Evolutionary conservation across 805 yeast genomes (phyloP), one percentile per base, ranked within the genome.

Genomic region (Saturnispora sekii): DNA sequence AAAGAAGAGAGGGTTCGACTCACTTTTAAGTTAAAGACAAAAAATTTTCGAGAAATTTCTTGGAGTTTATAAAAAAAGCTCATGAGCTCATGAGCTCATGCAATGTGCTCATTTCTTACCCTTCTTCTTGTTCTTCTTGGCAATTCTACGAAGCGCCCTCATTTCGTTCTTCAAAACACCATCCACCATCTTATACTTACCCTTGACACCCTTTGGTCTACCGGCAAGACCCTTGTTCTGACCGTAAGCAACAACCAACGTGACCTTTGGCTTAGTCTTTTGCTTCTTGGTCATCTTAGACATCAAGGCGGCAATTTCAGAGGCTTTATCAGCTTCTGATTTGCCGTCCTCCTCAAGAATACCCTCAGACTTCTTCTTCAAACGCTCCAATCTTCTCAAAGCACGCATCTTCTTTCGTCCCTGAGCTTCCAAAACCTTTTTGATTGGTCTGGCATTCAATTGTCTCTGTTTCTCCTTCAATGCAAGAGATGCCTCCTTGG

Each of bases 151-250:
- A 59, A 90, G 70, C 11, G 97, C 96, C 54, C 98, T 74, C 73
- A 84, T 89, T 68, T 93, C 99, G 64, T 93, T 93, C 84, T 93
- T 93, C 83, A 87, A 72, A 16, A 81, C 85, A 72, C 97, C 97
- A 67, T 93, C 99, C 55, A 93, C 97, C 98, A 93, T 93, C 81
- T 86, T 93, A 70, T 93, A 93, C 63, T 86, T 88, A 67, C 99
- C 99, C 65, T 81, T 87, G 54, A 93, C 79, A 63, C 98, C 99
- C 68, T 78, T 83, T 35, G 99, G 99, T 70, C 99, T 83, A 45
- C 98, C 98, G 54, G 84, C 71, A 43, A 89, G 67, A 48, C 96
- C 95, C 63, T 70, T 84, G 65, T 93, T 89, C 32, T 70, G 63
- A 58, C 97, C 97, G 41, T 70, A 67, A 9, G 99, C 97, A 54